Base-by-base conservation (phyloP, 1,139 yeast species). In the Kurtzmaniella natalensis region DNA sequence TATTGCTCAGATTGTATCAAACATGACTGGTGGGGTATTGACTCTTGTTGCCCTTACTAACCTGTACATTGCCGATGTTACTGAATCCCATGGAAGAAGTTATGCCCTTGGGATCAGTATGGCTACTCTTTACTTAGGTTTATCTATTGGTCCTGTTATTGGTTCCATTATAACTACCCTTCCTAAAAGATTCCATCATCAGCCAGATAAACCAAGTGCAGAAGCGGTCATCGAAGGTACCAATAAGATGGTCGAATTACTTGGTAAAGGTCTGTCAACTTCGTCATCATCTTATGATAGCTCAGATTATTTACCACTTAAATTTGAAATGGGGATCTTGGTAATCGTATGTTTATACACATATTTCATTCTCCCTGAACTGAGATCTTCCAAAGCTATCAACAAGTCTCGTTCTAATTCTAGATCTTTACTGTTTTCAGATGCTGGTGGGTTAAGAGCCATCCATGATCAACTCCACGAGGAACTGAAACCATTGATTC, bases 1-100 rank as follows among this genome's bases (percentile, higher is more conserved):
- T 54, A 10, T 46, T 47, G 7, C 67, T 7, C 70, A 69, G 7
- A 38, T 68, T 3, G 27, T 78, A 5, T 68, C 69, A 24, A 70
- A 75, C 25, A 33, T 67, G 2, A 69, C 76, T n/a, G 94, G 94
- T 16, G 77, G 83, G 0, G 28, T 67, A 1, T 49, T 70, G 34
- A 62, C 77, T 10, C 40, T 78, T 29, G 48, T 76, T 33, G 69
- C 81, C n/a, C 50, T 81, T 20, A 57, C 71, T 11, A 73, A 73
- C 43, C 70, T 85, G 32, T 83, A 81, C 47, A 64, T 81, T 19
- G 64, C 83, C 4, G 94, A 84, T 54, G 73, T 80, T 31, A 77
- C 75, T 10, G 77, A 73, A 11, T 70, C 81, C 1, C 61, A 60
- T 22, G 61, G 70, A 34, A 57, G 92, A 38, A 72, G 76, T 13